Evolutionary conservation across 2,329 filamentous ascomycete species (phyloP).

Genomic region (Trichoderma guizhouense): DNA sequence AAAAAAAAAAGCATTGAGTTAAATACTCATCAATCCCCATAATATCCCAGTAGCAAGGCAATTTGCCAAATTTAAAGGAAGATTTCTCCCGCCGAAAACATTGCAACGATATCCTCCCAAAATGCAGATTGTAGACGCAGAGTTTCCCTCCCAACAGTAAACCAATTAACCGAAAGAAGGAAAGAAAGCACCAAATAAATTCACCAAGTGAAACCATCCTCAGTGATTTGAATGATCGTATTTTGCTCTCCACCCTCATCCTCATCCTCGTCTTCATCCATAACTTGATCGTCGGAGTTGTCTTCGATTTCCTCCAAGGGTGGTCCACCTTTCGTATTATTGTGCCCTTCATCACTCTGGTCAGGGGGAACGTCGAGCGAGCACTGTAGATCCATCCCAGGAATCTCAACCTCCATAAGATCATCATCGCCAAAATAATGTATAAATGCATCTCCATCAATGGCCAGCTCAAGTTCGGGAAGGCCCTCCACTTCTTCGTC

Average conservation of each 20-base stretch:
- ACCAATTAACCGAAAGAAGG: not conserved
- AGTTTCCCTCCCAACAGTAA: not conserved
- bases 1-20: too few relatives aligned
- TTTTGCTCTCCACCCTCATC: not conserved
- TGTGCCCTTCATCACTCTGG: not conserved
- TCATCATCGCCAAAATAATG: slow-evolving; percentile 23
- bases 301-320: not conserved
- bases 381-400: slow-evolving; percentile 23
- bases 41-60: not conserved
- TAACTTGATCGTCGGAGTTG: not conserved
- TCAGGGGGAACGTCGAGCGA: slow-evolving; percentile 18
- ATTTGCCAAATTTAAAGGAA: not conserved
- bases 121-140: not conserved
- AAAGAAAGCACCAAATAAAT: not conserved
- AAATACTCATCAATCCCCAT: too few relatives aligned
- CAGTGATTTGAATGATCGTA: not conserved
- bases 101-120: not conserved
- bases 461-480: slow-evolving; percentile 30
- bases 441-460: slow-evolving; percentile 30
- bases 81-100: not conserved
- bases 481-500: slow-evolving; percentile 27
- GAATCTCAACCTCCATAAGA: slow-evolving; percentile 30
- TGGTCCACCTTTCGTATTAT: not conserved
- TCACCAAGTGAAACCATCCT: slow-evolving; percentile 6
- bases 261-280: not conserved